These are phyloP conservation scores for Ceratocystis papillata DNA, from an alignment of 2,329 filamentous ascomycete species.

Conservation along the genomic window DNA sequence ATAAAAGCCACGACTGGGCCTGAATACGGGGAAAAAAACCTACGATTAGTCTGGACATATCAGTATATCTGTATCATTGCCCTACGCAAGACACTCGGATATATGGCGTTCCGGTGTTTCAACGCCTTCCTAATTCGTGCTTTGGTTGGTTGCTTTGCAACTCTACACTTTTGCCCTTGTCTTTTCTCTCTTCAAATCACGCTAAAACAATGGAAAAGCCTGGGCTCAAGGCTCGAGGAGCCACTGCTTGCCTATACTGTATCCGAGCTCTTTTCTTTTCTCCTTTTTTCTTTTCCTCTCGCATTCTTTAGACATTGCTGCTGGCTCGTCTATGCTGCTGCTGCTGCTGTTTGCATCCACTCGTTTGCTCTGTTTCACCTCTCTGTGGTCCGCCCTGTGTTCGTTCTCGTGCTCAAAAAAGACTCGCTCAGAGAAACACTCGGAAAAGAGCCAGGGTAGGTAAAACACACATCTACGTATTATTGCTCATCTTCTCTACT, in stretches of 20 bases:
- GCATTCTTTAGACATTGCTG: neutral
- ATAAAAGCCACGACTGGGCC: too few relatives aligned
- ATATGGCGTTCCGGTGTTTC: neutral
- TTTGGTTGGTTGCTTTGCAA: neutral
- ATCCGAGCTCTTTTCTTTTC: neutral
- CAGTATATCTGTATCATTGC: too few relatives aligned
- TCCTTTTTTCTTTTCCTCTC: neutral
- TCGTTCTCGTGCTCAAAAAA: neutral
- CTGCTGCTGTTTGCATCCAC: neutral
- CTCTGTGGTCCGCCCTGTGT: neutral
- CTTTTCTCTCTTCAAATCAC: neutral
- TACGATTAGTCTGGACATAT: too few relatives aligned
- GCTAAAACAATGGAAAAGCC: neutral
- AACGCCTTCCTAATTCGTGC: neutral
- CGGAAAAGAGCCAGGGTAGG: too few relatives aligned
- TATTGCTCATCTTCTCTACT: neutral
- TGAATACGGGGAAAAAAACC: too few relatives aligned
- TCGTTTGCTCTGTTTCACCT: conserved; percentile 10
- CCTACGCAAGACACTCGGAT: neutral
- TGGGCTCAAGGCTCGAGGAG: neutral
- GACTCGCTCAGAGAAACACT: neutral
- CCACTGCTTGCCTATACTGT: neutral
- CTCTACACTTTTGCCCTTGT: neutral
- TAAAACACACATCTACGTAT: too few relatives aligned
- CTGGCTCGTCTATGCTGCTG: neutral